Percentiles rank a stretch among this genome's conserved stretches.
Evolutionary conservation across 2,329 filamentous ascomycete genomes (phyloP).

Genomic region (Chalaropsis thielavioides): DNA sequence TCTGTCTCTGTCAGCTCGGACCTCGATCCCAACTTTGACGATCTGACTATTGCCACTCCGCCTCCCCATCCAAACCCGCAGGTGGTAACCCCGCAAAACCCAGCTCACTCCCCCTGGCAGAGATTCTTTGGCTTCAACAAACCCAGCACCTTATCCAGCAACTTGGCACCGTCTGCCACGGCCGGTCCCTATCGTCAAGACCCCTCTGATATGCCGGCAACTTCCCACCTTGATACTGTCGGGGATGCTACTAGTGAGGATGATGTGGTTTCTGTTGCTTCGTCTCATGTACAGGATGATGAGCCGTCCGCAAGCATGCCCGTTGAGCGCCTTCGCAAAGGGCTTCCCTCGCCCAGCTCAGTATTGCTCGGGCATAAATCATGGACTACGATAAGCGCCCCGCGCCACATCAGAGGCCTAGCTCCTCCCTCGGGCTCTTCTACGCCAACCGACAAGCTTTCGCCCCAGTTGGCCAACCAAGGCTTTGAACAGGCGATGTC

Average conservation of each 20-base stretch:
- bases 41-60: not conserved
- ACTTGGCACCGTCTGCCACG: not conserved
- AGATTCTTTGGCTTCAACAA: not conserved
- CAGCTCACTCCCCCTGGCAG: not conserved
- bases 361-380: conserved; percentile 2
- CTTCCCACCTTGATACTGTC: not conserved
- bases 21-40: conserved; percentile 8
- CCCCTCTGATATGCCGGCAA: not conserved
- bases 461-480: not conserved
- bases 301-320: not conserved
- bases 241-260: conserved; percentile 5
- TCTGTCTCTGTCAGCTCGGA: conserved; percentile 6
- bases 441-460: not conserved
- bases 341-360: not conserved
- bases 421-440: not conserved
- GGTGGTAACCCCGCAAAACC: not conserved
- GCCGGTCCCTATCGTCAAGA: not conserved
- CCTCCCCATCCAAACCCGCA: not conserved
- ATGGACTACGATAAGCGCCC: not conserved
- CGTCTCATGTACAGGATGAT: not conserved
- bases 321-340: not conserved
- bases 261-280: conserved; percentile 5
- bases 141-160: not conserved
- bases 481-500: not conserved
- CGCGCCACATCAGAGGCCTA: not conserved